Conservation (phyloP, 2,329 filamentous ascomycete species). For the Aspergillus novoparasiticus region DNA sequence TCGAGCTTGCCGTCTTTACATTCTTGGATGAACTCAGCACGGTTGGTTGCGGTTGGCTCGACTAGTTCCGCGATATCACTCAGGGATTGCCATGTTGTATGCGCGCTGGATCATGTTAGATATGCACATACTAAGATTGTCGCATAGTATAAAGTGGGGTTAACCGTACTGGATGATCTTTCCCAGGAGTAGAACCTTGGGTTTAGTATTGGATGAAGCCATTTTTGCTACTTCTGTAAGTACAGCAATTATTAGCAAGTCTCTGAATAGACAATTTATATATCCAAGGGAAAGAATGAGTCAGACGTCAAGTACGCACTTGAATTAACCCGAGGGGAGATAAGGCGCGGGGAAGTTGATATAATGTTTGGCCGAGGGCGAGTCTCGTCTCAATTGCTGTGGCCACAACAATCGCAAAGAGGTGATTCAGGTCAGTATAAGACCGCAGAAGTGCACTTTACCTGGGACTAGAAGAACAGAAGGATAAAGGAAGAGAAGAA, state of each 20-base stretch:
- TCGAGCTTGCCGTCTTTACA: constrained; percentile 67
- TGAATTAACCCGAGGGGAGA: constrained; percentile 8
- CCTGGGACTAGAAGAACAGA: background rate
- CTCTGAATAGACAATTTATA: constrained; percentile 7
- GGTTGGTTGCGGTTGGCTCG: constrained; percentile 61
- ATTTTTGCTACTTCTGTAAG: background rate
- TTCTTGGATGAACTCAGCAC: constrained; percentile 70
- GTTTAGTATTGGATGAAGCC: constrained; percentile 39
- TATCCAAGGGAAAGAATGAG: constrained; percentile 10
- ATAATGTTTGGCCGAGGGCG: constrained; percentile 6
- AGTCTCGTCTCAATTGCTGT: background rate
- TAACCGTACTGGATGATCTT: constrained; percentile 62
- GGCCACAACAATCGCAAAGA: background rate
- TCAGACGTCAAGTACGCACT: background rate
- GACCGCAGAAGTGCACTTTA: background rate
- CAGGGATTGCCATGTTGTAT: constrained; percentile 65
- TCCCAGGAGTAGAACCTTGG: constrained; percentile 66
- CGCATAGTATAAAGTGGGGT: background rate
- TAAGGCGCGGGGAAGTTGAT: constrained; percentile 11
- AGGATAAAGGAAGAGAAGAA: background rate
- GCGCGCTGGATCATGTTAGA: constrained; percentile 48
- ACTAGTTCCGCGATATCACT: constrained; percentile 66
- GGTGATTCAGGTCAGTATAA: background rate
- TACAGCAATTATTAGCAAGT: background rate
- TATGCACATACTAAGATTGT: background rate